Conservation (phyloP, 2,329 filamentous ascomycete genomes). For the Botrytis medusae region DNA sequence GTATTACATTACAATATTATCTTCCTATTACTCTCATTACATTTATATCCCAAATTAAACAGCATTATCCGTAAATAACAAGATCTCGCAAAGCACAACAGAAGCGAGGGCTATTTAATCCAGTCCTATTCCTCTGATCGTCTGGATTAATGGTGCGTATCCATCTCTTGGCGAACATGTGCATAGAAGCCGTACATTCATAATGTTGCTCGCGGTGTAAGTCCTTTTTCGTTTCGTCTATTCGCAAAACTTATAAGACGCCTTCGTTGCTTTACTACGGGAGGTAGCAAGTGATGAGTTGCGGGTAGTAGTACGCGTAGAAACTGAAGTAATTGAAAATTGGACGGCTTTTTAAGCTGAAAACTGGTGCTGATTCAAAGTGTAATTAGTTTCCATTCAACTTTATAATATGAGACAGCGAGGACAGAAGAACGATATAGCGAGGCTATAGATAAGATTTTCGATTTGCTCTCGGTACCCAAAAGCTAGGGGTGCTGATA, state of each 20-base stretch:
- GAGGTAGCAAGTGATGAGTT: not conserved
- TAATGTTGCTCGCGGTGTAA: accelerated
- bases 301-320: not conserved
- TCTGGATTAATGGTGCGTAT: not conserved
- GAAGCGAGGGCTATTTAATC: not conserved
- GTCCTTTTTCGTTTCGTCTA: not conserved
- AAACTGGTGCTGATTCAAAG: not conserved
- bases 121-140: not conserved
- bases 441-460: not conserved
- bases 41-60: not conserved
- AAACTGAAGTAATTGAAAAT: not conserved
- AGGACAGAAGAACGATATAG: not conserved
- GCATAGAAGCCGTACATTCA: not conserved
- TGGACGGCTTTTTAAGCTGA: not conserved
- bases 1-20: not conserved
- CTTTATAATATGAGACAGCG: not conserved
- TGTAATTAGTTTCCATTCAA: not conserved
- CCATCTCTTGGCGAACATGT: not conserved
- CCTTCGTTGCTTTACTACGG: not conserved
- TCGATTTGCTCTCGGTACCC: not conserved
- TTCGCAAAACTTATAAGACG: not conserved
- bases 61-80: not conserved
- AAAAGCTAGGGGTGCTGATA: not conserved
- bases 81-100: not conserved
- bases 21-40: not conserved